Percentiles rank a stretch among this genome's conserved stretches.
These are phyloP conservation scores for Aureobasidium namibiae DNA, from an alignment of 2,329 filamentous ascomycete species.

Conservation along the genomic window DNA sequence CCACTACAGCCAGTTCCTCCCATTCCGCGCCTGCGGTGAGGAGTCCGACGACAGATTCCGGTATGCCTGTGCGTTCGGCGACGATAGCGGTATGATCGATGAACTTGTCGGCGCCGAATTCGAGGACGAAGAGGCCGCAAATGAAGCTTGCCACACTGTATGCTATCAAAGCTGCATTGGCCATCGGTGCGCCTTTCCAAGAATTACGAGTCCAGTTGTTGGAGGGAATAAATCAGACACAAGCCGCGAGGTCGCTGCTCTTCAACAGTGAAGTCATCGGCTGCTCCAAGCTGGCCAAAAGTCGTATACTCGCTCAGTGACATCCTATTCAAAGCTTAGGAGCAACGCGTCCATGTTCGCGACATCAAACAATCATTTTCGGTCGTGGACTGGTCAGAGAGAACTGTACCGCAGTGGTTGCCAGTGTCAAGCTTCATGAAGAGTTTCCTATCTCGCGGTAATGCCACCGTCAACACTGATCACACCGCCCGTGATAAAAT, in stretches of 20 bases:
- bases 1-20: slow-evolving; percentile 47
- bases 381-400: too few species aligned
- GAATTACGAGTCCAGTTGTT: background rate
- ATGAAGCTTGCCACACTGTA: slow-evolving; percentile 39
- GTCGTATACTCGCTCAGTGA: background rate
- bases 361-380: too few species aligned
- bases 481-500: background rate
- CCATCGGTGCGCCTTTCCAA: background rate
- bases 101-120: slow-evolving; percentile 46
- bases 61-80: slow-evolving; percentile 37
- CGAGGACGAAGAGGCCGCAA: slow-evolving; percentile 41
- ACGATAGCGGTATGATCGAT: slow-evolving; percentile 44
- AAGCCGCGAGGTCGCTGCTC: background rate
- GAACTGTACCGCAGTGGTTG: too few species aligned
- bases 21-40: slow-evolving; percentile 48
- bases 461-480: slow-evolving; percentile 18
- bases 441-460: background rate
- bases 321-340: background rate
- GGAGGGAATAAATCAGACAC: too few species aligned
- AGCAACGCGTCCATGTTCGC: background rate
- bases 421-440: too few species aligned
- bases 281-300: background rate
- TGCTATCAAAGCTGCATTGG: slow-evolving; percentile 16
- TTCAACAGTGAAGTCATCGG: background rate
- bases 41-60: slow-evolving; percentile 42